phyloP scores from a whole-genome alignment of 208 protist genomes.

The Strigomonas culicis region DNA sequence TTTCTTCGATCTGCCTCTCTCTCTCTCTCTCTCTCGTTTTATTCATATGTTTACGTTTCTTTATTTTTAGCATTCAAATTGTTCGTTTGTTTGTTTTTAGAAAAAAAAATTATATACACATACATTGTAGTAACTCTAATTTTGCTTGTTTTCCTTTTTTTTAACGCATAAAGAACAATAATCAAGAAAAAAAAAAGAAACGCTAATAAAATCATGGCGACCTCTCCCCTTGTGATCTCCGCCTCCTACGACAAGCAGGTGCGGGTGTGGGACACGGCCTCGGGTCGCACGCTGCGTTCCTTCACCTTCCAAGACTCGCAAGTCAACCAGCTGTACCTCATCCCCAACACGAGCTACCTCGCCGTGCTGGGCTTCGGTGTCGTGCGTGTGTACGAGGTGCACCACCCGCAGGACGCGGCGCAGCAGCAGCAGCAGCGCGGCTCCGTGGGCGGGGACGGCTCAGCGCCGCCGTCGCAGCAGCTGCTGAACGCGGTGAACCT shows the following conservation, averaged over 20 bases:
- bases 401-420: not conserved
- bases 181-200: slow-evolving; percentile 3
- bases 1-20: not conserved
- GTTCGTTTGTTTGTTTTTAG: not conserved
- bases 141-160: slow-evolving; percentile 16
- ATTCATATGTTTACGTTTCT: no score
- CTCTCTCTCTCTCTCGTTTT: no score
- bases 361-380: slow-evolving; percentile 68
- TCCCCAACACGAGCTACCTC: slow-evolving; percentile 54
- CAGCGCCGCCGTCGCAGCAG: no score
- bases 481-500: no score
- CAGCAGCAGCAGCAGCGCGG: no score
- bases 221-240: slow-evolving; percentile 44
- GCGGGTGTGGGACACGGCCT: slow-evolving; percentile 71
- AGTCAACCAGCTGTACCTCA: slow-evolving; percentile 63
- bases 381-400: slow-evolving; percentile 64
- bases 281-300: slow-evolving; percentile 61
- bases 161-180: not conserved
- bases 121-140: slow-evolving; percentile 10
- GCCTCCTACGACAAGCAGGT: slow-evolving; percentile 89
- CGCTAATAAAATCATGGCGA: slow-evolving; percentile 18
- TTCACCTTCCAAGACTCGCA: slow-evolving; percentile 81
- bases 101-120: slow-evolving; percentile 16
- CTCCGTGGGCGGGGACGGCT: no score
- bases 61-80: slow-evolving; percentile 9